A percentile compares a stretch with the other conserved stretches of the same genome.
phyloP scores from a whole-genome alignment of 2,329 filamentous ascomycete species.

The Beauveria bassiana region DNA sequence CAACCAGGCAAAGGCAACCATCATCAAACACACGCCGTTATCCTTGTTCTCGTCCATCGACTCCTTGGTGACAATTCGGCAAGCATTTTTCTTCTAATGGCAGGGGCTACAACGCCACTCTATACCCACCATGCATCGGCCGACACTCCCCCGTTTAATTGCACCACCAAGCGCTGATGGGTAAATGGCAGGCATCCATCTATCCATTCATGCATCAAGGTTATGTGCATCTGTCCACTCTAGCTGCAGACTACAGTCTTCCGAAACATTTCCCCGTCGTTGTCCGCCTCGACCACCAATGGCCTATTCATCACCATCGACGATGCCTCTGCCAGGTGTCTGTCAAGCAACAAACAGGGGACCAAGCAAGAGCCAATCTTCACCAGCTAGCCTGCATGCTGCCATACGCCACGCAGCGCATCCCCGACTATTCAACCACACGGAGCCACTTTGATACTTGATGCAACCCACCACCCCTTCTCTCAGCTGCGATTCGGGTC shows the following conservation, averaged over 20 bases:
- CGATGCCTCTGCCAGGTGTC: background rate
- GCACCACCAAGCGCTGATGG: too few relatives aligned
- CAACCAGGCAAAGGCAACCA: too few relatives aligned
- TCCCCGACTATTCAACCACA: background rate
- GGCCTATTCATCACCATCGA: background rate
- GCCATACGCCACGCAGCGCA: background rate
- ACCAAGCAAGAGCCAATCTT: background rate
- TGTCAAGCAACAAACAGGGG: background rate
- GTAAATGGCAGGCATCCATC: background rate
- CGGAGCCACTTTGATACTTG: background rate
- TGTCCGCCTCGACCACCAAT: background rate
- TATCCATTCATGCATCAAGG: background rate
- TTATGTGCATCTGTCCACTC: background rate
- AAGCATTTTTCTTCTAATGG: too few relatives aligned
- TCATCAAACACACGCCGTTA: too few relatives aligned
- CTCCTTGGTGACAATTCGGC: too few relatives aligned
- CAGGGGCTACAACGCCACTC: background rate
- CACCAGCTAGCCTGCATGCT: background rate
- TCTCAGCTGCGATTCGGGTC: background rate
- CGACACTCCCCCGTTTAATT: too few relatives aligned
- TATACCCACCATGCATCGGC: too few relatives aligned
- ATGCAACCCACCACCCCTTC: background rate
- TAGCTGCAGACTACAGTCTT: background rate
- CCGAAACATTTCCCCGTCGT: background rate
- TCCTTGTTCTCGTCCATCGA: too few relatives aligned